These are phyloP conservation scores for Pelargonium citronellum DNA, from an alignment of 441 rosid genomes.

Conservation along the genomic window DNA sequence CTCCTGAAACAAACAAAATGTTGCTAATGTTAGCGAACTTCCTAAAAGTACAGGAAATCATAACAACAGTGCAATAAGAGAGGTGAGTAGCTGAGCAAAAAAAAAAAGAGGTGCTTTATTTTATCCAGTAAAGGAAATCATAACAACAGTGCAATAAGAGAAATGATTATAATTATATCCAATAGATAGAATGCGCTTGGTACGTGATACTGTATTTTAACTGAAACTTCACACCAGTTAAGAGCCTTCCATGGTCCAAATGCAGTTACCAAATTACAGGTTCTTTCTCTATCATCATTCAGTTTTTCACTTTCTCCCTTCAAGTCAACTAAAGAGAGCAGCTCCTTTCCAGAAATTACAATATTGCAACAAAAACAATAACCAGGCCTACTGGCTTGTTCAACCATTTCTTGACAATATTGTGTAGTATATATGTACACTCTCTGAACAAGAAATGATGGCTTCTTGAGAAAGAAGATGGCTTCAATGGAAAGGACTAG, in stretches of 20 bases:
- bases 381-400: neutral
- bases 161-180: too few species aligned
- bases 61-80: neutral
- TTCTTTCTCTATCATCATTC: neutral
- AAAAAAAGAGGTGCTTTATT: too few species aligned
- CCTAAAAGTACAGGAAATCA: neutral
- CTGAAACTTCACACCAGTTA: neutral
- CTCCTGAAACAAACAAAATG: slow-evolving; percentile 52
- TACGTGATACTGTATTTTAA: neutral
- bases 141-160: neutral
- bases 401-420: neutral
- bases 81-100: neutral
- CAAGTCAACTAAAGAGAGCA: neutral
- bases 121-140: neutral
- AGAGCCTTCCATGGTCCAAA: neutral
- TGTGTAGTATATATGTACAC: neutral
- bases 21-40: neutral
- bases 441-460: neutral
- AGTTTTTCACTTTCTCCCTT: neutral
- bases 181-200: slow-evolving; percentile 11
- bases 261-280: neutral
- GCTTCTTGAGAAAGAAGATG: neutral
- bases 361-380: neutral
- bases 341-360: neutral
- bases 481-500: neutral